Evolutionary conservation across 2,329 filamentous ascomycete species (phyloP), one percentile per base, ranked within the genome.

Genomic region (Mycosphaerella sp.): DNA sequence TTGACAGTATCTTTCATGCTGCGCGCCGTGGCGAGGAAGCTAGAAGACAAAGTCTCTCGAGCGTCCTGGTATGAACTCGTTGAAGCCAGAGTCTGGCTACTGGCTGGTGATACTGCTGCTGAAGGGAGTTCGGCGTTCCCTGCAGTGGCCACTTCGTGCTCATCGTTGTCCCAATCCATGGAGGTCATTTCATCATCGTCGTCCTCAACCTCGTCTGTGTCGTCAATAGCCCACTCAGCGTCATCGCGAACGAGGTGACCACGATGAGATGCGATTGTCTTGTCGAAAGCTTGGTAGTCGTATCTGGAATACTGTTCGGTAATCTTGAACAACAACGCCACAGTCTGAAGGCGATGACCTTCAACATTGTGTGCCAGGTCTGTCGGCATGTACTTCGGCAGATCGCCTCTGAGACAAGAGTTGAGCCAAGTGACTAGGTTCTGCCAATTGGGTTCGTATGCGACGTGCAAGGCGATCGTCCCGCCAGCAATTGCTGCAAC

Each of bases 161-260:
- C 4, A 5, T 25, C 2, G 1, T 25, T 25, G 21, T 5, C 21
- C 21, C 21, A 1, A 25, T 25, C 2, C 3, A 25, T 6, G 21
- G 7, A 25, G 21, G 6, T 6, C 21, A 25, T 25, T 4, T 6
- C 21, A 4, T 25, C 21, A 25, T 25, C 21, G 21, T 25, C 25
- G 34, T 9, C 40, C 25, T 40, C 18, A 9, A 13, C 8, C 6
- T 45, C 43, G 4, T 36, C 32, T 1, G 37, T 12, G 7, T 28
- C 17, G 2, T 17, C 13, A 12, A 18, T 5, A 18, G 43, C 14
- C 45, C 36, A 41, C 16, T 36, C n/a, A 1, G 12, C 3, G 40
- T 48, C 36, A 14, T 48, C 25, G 8, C 45, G 27, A 7, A 48
- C 34, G n/a, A 48, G 37, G 12, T 48, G 45, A 3, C 36, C 36